Percentiles rank a stretch among this genome's conserved stretches.
phyloP scores from a whole-genome alignment of 352 stramenopile species.

The Pythium angustatum region DNA sequence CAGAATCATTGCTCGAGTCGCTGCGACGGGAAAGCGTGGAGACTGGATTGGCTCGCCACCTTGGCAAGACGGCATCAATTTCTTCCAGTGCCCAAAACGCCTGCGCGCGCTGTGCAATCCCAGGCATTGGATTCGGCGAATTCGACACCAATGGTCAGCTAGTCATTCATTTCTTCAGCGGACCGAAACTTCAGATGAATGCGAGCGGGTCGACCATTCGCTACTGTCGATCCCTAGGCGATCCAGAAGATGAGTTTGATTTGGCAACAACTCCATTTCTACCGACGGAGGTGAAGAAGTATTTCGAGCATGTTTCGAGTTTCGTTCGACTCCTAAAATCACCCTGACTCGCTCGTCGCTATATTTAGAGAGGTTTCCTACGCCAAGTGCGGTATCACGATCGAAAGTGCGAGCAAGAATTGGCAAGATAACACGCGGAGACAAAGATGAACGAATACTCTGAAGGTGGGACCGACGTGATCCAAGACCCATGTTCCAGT shows the following conservation, averaged over 20 bases:
- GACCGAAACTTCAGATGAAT: conserved; percentile 42
- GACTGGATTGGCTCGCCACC: conserved; percentile 9
- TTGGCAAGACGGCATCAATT: conserved; percentile 1
- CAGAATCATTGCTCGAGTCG: conserved; percentile 42
- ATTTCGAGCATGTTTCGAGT: conserved; percentile 24
- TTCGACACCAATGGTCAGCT: conserved; percentile 46
- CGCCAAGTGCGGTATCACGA: no score
- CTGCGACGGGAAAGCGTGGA: conserved; percentile 34
- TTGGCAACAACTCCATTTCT: conserved; percentile 18
- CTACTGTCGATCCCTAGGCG: conserved; percentile 13
- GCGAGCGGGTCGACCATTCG: conserved; percentile 44
- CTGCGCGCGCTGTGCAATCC: conserved; percentile 27
- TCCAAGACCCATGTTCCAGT: background rate
- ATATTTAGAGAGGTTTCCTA: conserved; percentile 12
- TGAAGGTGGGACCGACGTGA: background rate
- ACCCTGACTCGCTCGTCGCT: background rate
- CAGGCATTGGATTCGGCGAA: conserved; percentile 43
- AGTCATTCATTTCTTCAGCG: conserved; percentile 48
- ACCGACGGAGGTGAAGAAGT: conserved; percentile 26
- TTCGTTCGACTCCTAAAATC: conserved; percentile 29
- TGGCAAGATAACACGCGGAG: background rate
- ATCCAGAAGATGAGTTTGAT: conserved; percentile 26
- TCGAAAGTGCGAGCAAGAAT: no score
- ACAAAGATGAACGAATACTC: background rate
- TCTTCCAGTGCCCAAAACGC: background rate